These are phyloP conservation scores for Cryptosporidium xiaoi DNA, from an alignment of 169 alveolate genomes.

Conservation along the genomic window DNA sequence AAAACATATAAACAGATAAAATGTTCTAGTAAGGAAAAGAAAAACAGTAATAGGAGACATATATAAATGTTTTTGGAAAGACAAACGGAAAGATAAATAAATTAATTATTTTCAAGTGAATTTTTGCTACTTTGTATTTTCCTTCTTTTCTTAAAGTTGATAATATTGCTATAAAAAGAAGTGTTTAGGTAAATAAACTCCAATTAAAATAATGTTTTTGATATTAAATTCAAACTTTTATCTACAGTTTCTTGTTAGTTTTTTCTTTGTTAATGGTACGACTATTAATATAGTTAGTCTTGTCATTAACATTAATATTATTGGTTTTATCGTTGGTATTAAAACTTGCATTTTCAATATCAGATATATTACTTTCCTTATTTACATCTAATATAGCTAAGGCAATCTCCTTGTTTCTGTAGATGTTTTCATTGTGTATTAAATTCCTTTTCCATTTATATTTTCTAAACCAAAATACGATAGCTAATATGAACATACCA, in stretches of 20 bases:
- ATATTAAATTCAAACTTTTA: neutral
- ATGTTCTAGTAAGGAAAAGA: too few species aligned
- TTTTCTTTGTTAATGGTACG: neutral
- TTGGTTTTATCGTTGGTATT: neutral
- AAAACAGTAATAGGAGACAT: too few species aligned
- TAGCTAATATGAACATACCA: slow-evolving; percentile 58
- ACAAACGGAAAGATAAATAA: too few species aligned
- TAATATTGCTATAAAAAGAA: too few species aligned
- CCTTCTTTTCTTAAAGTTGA: too few species aligned
- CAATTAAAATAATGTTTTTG: neutral
- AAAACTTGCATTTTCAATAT: slow-evolving; percentile 64
- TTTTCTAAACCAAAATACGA: slow-evolving; percentile 57
- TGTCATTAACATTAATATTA: neutral
- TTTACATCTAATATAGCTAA: slow-evolving; percentile 65
- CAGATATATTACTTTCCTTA: slow-evolving; percentile 10
- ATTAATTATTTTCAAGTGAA: too few species aligned
- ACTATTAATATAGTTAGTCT: neutral
- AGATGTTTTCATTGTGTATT: neutral
- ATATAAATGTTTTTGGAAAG: too few species aligned
- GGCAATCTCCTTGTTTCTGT: neutral
- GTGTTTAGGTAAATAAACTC: neutral
- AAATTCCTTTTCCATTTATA: slow-evolving; percentile 61
- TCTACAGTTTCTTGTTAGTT: neutral
- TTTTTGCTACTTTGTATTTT: too few species aligned
- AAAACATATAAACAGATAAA: too few species aligned